Evolutionary conservation across 1,284 basidiomycete species (phyloP), one percentile per base, ranked within the genome.

Genomic region (Abortiporus biennis): DNA sequence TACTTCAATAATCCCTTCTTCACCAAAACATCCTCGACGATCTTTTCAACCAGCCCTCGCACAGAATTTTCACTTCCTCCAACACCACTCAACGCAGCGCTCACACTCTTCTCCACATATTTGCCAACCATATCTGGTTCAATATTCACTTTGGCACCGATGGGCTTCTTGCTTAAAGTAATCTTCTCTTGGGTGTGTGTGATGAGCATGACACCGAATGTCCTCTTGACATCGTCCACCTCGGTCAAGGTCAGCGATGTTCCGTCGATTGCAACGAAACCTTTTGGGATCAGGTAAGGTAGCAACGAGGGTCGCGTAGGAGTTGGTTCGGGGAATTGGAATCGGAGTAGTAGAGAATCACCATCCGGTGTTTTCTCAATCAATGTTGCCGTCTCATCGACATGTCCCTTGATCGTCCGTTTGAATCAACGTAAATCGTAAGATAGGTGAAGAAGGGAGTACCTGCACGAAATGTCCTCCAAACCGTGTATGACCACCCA

Each of bases 401-500:
- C 88, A 62, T 97, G 93, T 16, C 89, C 93, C 90, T 94, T 51
- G 22, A 19, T 39, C 25, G 23, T n/a, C n/a, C 27, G 44, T 42
- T n/a, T 36, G 29, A n/a, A n/a, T n/a, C n/a, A n/a, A n/a, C n/a
- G n/a, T n/a, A n/a, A n/a, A n/a, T n/a, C n/a, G n/a, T n/a, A n/a
- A n/a, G n/a, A n/a, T n/a, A n/a, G n/a, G n/a, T n/a, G n/a, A n/a
- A n/a, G n/a, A n/a, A n/a, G n/a, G n/a, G n/a, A n/a, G n/a, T n/a
- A 89, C 92, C 77, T 98, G 95, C 4, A 99, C 96, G 60, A 97
- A 94, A 62, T 99, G 95, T 4, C 95, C 95, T 21, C 95, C 95
- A 57, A 99, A 97, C 34, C 95, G 74, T 8, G 82, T 83, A 65
- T 95, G 88, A 1, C 86, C 84, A 12, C 81, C 82, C 92, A 99